These are phyloP conservation scores for Hordeum marinum DNA, from an alignment of 176 grass and related monocot species.

Conservation along the genomic window DNA sequence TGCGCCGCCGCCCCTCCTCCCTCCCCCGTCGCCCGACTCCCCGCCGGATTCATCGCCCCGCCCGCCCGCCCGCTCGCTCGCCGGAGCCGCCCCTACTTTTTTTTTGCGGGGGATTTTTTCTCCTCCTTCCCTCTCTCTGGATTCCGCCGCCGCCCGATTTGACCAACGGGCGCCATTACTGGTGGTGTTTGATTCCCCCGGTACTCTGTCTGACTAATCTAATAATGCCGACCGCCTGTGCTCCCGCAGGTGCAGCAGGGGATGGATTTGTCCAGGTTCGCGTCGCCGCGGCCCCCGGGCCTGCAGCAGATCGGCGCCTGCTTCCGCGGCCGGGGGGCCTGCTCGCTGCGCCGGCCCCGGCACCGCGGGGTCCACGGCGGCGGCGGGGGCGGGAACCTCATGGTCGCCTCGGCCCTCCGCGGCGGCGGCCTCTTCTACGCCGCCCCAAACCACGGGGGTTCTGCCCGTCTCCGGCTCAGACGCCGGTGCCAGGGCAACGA, in stretches of 20 bases:
- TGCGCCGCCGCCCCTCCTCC: neutral
- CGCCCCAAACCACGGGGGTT: neutral
- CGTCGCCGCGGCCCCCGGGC: conserved; percentile 16
- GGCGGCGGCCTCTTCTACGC: conserved; percentile 15
- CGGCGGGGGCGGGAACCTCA: conserved; percentile 10
- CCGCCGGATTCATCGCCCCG: neutral
- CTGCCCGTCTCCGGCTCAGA: neutral
- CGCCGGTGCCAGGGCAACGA: conserved; percentile 59
- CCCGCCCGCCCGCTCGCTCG: neutral
- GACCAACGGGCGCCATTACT: neutral
- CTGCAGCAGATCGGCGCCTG: conserved; percentile 31
- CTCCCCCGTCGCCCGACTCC: neutral
- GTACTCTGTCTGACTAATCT: too few species aligned
- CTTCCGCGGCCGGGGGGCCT: conserved; percentile 3
- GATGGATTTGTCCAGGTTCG: conserved; percentile 66
- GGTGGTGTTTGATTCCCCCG: neutral
- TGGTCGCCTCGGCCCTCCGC: conserved; percentile 23
- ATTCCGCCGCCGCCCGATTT: neutral
- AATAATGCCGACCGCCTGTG: neutral
- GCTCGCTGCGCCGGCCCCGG: conserved; percentile 24
- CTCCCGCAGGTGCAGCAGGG: neutral
- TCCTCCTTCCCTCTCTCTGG: too few species aligned
- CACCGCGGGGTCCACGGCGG: neutral
- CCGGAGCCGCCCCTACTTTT: neutral
- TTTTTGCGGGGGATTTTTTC: neutral